These are phyloP conservation scores for Saccharomycopsis sp. DNA, from an alignment of 805 yeast genomes.

Conservation along the genomic window DNA sequence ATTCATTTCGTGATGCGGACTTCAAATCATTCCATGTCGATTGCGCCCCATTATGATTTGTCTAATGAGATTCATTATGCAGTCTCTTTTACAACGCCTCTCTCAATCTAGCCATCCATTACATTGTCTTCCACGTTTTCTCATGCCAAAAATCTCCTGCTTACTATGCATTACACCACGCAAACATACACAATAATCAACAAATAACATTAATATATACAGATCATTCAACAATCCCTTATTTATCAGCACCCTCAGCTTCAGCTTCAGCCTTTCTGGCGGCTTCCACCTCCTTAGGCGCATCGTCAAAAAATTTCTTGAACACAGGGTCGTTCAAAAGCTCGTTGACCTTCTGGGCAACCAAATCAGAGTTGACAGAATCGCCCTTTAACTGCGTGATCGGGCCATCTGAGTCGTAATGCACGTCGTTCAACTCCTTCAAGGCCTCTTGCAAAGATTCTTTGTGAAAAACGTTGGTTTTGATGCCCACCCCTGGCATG, in stretches of 20 bases:
- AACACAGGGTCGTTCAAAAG: conserved; percentile 57
- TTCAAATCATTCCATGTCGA: no score
- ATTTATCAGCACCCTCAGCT: no score
- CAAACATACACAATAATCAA: no score
- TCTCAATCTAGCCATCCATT: no score
- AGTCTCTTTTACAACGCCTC: no score
- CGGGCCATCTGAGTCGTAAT: conserved; percentile 22
- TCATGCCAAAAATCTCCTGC: no score
- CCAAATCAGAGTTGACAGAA: conserved; percentile 29
- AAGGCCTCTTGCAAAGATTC: conserved; percentile 41
- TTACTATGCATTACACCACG: no score
- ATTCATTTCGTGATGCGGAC: no score
- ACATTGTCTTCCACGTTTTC: no score
- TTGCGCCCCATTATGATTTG: no score
- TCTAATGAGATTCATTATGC: no score
- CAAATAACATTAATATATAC: no score
- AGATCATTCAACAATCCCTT: neutral
- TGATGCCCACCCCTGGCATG: conserved; percentile 76
- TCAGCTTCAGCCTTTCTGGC: neutral
- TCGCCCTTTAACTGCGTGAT: conserved; percentile 19
- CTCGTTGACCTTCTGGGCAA: conserved; percentile 54
- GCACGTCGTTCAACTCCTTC: conserved; percentile 33
- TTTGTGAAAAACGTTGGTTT: conserved; percentile 55
- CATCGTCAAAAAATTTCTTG: conserved; percentile 27
- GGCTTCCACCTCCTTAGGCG: conserved; percentile 3